These are phyloP conservation scores for Taphrina wiesneri DNA, from an alignment of 1,139 yeast genomes.

Conservation along the genomic window DNA sequence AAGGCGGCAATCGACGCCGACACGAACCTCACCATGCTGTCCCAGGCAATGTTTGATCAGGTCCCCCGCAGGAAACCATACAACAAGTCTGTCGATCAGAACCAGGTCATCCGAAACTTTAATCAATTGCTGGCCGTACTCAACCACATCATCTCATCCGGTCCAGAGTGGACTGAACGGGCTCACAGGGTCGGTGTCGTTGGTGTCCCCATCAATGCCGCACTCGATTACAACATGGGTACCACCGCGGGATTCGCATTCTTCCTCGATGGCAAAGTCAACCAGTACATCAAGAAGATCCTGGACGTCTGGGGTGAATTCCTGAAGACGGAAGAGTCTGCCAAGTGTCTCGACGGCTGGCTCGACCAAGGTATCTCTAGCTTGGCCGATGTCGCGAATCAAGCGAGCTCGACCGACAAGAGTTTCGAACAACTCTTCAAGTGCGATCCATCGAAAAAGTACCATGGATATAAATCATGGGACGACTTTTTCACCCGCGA, in stretches of 20 bases:
- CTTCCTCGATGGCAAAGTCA: slow-evolving; percentile 16
- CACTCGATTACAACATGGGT: slow-evolving; percentile 25
- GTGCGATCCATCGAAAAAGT: slow-evolving; percentile 15
- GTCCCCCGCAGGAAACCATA: slow-evolving; percentile 18
- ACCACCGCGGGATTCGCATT: slow-evolving; percentile 21
- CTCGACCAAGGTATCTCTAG: slow-evolving; percentile 8
- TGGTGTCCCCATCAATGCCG: slow-evolving; percentile 25
- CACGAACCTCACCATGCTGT: slow-evolving; percentile 12
- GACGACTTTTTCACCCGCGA: slow-evolving; percentile 23
- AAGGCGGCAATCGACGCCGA: neutral
- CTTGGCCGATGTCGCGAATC: slow-evolving; percentile 7
- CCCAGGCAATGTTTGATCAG: slow-evolving; percentile 24
- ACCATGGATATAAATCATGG: slow-evolving; percentile 17
- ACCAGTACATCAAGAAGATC: slow-evolving; percentile 14
- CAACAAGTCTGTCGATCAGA: slow-evolving; percentile 19
- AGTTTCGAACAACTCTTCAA: slow-evolving; percentile 11
- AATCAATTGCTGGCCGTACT: slow-evolving; percentile 8
- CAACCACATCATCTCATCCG: slow-evolving; percentile 10
- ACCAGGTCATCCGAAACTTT: slow-evolving; percentile 15
- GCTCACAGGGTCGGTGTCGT: slow-evolving; percentile 21
- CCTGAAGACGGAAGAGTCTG: slow-evolving; percentile 10
- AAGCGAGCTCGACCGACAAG: slow-evolving; percentile 20
- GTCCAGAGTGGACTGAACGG: slow-evolving; percentile 20
- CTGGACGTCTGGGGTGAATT: slow-evolving; percentile 27
- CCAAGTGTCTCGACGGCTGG: slow-evolving; percentile 18